Evolutionary conservation across 306 rosid species (phyloP).

Genomic region (Dalbergia cultrata): DNA sequence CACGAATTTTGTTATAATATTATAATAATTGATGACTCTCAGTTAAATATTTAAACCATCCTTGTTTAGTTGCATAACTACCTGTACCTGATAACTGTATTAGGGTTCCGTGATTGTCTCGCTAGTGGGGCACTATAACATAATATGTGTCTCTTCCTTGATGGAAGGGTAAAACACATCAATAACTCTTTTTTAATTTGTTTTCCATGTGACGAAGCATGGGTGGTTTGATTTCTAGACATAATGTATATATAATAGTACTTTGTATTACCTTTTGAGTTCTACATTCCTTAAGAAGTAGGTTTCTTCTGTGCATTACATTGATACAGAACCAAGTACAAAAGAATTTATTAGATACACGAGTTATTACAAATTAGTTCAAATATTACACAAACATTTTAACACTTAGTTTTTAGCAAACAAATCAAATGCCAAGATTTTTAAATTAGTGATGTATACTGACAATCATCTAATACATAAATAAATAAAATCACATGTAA

Average conservation of each 20-base stretch:
- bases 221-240: not conserved
- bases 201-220: slow-evolving; percentile 12
- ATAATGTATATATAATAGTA: not conserved
- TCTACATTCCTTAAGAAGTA: not conserved
- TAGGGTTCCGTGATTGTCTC: slow-evolving; percentile 4
- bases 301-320: not conserved
- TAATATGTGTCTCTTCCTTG: slow-evolving; percentile 3
- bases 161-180: slow-evolving; percentile 7
- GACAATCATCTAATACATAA: too few species aligned
- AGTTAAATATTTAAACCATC: slow-evolving; percentile 28
- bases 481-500: too few species aligned
- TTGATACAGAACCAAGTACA: not conserved
- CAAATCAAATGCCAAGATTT: too few species aligned
- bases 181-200: not conserved
- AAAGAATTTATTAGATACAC: not conserved
- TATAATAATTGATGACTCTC: not conserved
- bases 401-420: not conserved
- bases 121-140: not conserved
- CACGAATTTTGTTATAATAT: not conserved
- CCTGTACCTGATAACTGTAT: slow-evolving; percentile 49
- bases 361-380: not conserved
- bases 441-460: too few species aligned
- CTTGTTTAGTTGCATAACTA: slow-evolving; percentile 40
- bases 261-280: not conserved
- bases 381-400: not conserved